Base-by-base conservation (phyloP, 2,329 filamentous ascomycete genomes). In the Epichloe brachyelytri region DNA sequence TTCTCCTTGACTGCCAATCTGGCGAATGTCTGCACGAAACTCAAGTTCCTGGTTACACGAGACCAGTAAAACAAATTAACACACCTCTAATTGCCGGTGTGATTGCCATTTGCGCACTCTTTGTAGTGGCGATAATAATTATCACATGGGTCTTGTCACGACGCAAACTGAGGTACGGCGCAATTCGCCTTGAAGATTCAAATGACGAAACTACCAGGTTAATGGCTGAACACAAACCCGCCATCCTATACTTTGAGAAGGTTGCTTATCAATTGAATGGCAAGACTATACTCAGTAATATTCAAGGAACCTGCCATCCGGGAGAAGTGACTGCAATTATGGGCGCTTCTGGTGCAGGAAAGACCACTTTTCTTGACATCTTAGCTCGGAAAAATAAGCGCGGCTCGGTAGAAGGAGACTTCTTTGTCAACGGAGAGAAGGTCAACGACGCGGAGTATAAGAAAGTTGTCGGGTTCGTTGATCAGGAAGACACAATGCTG, bases 261-360 rank as follows among this genome's bases (percentile, higher is more conserved):
- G 85, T 98, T 3, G 81, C 83, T 0, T 98, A 98, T 63, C 76
- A 78, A 20, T 75, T 98, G 38, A 95, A 94, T 57, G 88, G 88
- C 39, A 96, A 88, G 68, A 77, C 86, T 49, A 96, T 98, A 45
- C 74, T 98, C 3, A 77, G 78, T 15, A 80, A 79, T 14, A 85
- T 98, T 36, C 83, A 85, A 57, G 93, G 93, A 45, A 82, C 88
- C 41, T 90, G 91, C n/a, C 85, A 86, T 58, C 89, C 91, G 2
- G 94, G 94, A n/a, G 89, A 98, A 65, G 80, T 97, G 7, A 88
- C 91, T 57, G 93, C 93, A 8, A 95, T 98, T 60, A 98, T 98
- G 91, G 93, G 93, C 51, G 91, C 93, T 7, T 98, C 93, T 0
- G 93, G 93, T 33, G 94, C 93, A 41, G 93, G 93, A 53, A 98